Evolutionary conservation across 768 basidiomycete genomes (phyloP).

Genomic region (Mycena olivaceomarginata): DNA sequence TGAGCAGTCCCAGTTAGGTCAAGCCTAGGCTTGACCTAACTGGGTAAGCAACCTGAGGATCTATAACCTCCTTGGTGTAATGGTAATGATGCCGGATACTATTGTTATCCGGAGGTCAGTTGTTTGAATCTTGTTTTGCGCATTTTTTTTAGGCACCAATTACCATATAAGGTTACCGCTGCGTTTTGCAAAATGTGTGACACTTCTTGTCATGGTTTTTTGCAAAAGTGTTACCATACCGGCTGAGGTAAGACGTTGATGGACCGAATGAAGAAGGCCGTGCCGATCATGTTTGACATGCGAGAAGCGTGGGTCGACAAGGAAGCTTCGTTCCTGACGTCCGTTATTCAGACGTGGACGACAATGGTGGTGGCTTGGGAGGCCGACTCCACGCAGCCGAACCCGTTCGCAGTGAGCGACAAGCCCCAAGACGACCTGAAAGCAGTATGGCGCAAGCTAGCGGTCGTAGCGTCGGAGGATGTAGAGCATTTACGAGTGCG

Average conservation of each 20-base stretch:
- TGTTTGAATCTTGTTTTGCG: no score
- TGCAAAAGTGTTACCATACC: no score
- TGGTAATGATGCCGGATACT: no score
- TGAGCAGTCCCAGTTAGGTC: no score
- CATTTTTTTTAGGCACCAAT: no score
- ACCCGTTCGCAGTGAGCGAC: slow-evolving; percentile 28
- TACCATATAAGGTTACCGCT: no score
- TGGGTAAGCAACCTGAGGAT: no score
- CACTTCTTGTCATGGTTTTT: no score
- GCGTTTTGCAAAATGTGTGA: no score
- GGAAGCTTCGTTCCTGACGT: slow-evolving; percentile 40
- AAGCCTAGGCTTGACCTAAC: no score
- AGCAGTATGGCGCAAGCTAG: slow-evolving; percentile 39
- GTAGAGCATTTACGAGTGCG: background rate
- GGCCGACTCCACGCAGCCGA: slow-evolving; percentile 20
- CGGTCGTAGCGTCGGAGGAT: background rate
- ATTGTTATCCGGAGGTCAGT: no score
- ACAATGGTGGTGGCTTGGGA: slow-evolving; percentile 33
- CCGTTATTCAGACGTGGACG: slow-evolving; percentile 44
- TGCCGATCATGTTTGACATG: slow-evolving; percentile 1
- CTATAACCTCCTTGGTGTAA: no score
- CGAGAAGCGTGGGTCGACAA: background rate
- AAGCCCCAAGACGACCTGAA: slow-evolving; percentile 3
- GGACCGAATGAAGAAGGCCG: background rate
- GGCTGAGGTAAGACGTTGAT: background rate